Percentiles rank a stretch among this genome's conserved stretches.
These are phyloP conservation scores for Withania somnifera DNA, from an alignment of 305 asterid species.

Conservation along the genomic window DNA sequence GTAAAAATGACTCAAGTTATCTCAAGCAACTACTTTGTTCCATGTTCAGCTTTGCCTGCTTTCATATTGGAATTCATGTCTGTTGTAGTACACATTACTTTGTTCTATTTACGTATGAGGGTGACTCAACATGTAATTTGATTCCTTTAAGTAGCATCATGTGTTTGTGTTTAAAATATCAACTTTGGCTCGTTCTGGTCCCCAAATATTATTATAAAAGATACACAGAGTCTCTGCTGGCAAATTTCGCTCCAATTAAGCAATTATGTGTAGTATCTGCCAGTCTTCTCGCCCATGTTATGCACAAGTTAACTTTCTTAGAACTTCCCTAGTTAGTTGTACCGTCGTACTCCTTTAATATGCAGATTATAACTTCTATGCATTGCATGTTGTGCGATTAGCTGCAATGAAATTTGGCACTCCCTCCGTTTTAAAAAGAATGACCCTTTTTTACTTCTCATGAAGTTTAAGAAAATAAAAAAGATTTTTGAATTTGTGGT, in stretches of 20 bases:
- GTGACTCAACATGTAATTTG: neutral
- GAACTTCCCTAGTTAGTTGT: neutral
- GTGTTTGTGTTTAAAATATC: neutral
- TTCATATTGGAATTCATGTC: neutral
- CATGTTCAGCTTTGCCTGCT: neutral
- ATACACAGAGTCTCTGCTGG: neutral
- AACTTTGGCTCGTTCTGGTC: neutral
- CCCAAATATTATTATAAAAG: neutral
- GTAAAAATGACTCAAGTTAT: slow-evolving; percentile 21
- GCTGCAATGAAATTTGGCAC: neutral
- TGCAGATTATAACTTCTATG: neutral
- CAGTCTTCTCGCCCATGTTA: neutral
- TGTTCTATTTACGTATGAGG: neutral
- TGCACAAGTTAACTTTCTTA: neutral
- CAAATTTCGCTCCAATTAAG: neutral
- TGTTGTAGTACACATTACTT: neutral
- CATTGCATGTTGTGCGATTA: neutral
- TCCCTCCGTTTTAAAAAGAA: too few species aligned
- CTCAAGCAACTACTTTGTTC: neutral
- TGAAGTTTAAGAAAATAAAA: too few species aligned
- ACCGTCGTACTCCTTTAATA: neutral
- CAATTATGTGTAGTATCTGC: neutral
- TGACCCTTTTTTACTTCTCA: too few species aligned
- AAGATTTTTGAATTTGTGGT: too few species aligned
- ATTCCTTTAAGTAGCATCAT: neutral